These are phyloP conservation scores for Cordyceps fumosorosea DNA, from an alignment of 2,329 filamentous ascomycete species.

Conservation along the genomic window DNA sequence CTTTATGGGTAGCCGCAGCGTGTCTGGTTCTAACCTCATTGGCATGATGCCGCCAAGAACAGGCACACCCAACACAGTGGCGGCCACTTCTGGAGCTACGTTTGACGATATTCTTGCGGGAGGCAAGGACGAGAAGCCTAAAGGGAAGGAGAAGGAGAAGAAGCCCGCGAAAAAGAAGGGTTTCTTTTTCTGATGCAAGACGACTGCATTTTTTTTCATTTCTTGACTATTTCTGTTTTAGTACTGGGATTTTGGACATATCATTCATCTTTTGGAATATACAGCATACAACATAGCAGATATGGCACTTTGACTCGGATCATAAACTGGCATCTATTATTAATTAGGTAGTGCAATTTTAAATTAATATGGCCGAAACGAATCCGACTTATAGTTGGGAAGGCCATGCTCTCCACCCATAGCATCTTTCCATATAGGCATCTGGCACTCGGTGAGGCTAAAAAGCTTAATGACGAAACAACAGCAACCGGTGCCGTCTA, in stretches of 20 bases:
- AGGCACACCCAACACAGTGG: conserved; percentile 17
- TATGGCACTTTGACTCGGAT: not conserved
- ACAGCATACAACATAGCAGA: conserved; percentile 5
- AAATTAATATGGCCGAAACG: not conserved
- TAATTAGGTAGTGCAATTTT: not conserved
- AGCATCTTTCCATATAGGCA: not conserved
- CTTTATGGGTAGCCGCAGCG: conserved; percentile 26
- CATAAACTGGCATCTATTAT: not conserved
- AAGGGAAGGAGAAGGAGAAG: conserved; percentile 28
- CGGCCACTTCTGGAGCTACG: conserved; percentile 30
- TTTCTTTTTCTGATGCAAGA: not conserved
- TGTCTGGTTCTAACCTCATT: conserved; percentile 31
- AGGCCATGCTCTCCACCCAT: not conserved
- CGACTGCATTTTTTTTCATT: not conserved
- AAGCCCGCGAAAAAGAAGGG: conserved; percentile 28
- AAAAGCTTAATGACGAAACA: not conserved
- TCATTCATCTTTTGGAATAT: conserved; percentile 1
- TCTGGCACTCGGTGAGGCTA: not conserved
- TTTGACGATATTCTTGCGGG: conserved; percentile 43
- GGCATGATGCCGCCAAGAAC: conserved; percentile 18
- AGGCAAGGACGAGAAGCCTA: conserved; percentile 24
- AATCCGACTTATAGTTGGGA: not conserved
- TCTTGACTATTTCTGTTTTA: not conserved
- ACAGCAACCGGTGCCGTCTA: not conserved
- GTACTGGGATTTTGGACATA: not conserved